These are phyloP conservation scores for Calophaca sinica DNA, from an alignment of 306 rosid genomes.

Conservation along the genomic window DNA sequence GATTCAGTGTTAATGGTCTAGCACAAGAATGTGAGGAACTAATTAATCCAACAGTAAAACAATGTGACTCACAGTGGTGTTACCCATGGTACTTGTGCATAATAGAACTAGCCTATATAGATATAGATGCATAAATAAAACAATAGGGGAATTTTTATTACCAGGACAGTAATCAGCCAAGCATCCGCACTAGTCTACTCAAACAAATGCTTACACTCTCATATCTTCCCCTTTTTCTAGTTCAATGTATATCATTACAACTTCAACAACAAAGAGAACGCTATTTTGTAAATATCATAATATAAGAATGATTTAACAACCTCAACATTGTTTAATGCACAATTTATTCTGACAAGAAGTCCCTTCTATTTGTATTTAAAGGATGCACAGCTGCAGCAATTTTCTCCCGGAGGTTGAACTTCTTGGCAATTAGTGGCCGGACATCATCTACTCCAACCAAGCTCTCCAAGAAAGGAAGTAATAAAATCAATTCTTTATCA, in stretches of 20 bases:
- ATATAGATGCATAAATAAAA: slow-evolving; percentile 21
- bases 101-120: too few species aligned
- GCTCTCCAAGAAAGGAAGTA: slow-evolving; percentile 95
- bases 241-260: slow-evolving; percentile 43
- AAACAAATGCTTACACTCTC: slow-evolving; percentile 44
- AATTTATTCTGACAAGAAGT: slow-evolving; percentile 61
- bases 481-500: slow-evolving; percentile 72
- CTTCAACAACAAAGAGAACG: slow-evolving; percentile 49
- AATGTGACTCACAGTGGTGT: too few species aligned
- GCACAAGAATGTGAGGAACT: too few species aligned
- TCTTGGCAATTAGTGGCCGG: slow-evolving; percentile 83
- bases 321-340: slow-evolving; percentile 47
- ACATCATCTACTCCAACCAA: slow-evolving; percentile 94
- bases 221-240: slow-evolving; percentile 30
- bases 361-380: slow-evolving; percentile 61
- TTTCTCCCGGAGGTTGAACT: slow-evolving; percentile 84
- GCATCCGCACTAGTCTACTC: slow-evolving; percentile 38
- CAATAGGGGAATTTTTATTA: slow-evolving; percentile 48
- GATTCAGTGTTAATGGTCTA: too few species aligned
- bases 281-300: slow-evolving; percentile 40
- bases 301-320: slow-evolving; percentile 49
- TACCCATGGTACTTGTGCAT: too few species aligned
- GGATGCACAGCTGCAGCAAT: slow-evolving; percentile 85
- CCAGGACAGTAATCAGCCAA: slow-evolving; percentile 44
- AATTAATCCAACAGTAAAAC: too few species aligned